phyloP scores from a whole-genome alignment of 768 basidiomycete species.

The Pleurotus pulmonarius region DNA sequence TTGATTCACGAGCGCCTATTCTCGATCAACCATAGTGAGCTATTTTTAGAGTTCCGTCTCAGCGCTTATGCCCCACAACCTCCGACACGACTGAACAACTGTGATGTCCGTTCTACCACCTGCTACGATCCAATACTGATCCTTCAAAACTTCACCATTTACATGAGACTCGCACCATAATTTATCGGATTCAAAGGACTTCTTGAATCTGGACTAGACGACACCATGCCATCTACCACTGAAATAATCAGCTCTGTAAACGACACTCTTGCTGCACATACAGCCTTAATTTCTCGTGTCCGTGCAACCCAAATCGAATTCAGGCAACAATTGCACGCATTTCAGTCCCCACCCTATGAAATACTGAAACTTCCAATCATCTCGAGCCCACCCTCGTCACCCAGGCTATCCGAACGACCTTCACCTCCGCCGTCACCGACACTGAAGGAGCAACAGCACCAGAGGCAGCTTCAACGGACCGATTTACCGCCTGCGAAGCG shows the following conservation, averaged over 20 bases:
- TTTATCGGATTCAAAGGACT: too few relatives aligned
- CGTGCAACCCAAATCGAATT: constrained; percentile 53
- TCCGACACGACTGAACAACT: too few relatives aligned
- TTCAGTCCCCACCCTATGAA: constrained; percentile 53
- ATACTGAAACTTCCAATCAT: constrained; percentile 57
- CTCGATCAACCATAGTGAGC: too few relatives aligned
- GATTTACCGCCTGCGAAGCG: constrained; percentile 66
- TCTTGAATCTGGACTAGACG: too few relatives aligned
- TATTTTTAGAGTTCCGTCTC: too few relatives aligned
- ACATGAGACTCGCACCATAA: too few relatives aligned
- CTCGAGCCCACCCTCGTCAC: constrained; percentile 52
- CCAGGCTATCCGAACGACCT: constrained; percentile 31
- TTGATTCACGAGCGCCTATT: too few relatives aligned
- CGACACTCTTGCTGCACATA: constrained; percentile 58
- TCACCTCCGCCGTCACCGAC: constrained; percentile 47
- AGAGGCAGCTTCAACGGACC: constrained; percentile 28
- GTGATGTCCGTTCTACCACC: too few relatives aligned
- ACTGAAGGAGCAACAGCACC: constrained; percentile 25
- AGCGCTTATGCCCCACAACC: too few relatives aligned
- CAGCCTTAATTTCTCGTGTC: constrained; percentile 52
- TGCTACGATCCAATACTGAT: too few relatives aligned
- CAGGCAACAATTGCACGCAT: constrained; percentile 50
- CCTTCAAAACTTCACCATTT: too few relatives aligned
- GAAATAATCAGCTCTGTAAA: constrained; percentile 62
- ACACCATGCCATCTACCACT: constrained; percentile 26